Base-by-base conservation (phyloP, 208 protist species). In the Trypanosoma melophagium region DNA sequence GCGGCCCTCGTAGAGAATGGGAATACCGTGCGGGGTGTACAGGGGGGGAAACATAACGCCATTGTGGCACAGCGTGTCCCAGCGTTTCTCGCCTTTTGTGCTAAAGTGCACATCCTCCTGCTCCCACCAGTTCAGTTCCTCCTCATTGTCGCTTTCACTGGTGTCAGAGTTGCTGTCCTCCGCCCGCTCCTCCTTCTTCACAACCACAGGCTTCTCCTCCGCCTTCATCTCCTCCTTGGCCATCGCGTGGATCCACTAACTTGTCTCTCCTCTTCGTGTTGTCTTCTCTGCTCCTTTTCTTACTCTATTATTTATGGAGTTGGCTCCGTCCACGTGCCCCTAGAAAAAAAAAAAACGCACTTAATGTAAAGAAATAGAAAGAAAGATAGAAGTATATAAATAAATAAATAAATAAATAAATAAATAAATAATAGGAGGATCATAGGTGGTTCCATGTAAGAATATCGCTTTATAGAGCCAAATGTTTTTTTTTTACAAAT, bases 31-130 rank as follows among this genome's bases (percentile, higher is more conserved):
- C 16, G 98, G 98, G 21, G 76, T 80, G 75, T 99, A 99, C 31
- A 72, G 66, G 7, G 98, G 97, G 8, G 98, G 92, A 68, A 99
- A 99, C 55, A 99, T 66, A 3, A 99, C 95, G 21, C 98, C 98
- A 57, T 98, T 98, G 72, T 99, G 98, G 22, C 71, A 77, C 5
- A 99, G 79, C 12, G 96, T 99, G 21, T 90, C 85, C 98, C 97
- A 99, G 13, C 86, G 86, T 71, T 91, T 92, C 68, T 96, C 88
- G 9, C 88, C 91, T 55, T 84, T 83, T 19, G 58, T 71, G 40
- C 80, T 80, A 41, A 93, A 83, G 22, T 69, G 76, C 14, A 94
- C 35, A 51, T 94, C 79, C 53, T 90, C 86, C 64, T 90, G 86
- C 71, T 90, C 84, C 91, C 91, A 96, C 91, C 91, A 96, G 51